Base-by-base conservation (phyloP, 805 yeast genomes). In the Barnettozyma californica region DNA sequence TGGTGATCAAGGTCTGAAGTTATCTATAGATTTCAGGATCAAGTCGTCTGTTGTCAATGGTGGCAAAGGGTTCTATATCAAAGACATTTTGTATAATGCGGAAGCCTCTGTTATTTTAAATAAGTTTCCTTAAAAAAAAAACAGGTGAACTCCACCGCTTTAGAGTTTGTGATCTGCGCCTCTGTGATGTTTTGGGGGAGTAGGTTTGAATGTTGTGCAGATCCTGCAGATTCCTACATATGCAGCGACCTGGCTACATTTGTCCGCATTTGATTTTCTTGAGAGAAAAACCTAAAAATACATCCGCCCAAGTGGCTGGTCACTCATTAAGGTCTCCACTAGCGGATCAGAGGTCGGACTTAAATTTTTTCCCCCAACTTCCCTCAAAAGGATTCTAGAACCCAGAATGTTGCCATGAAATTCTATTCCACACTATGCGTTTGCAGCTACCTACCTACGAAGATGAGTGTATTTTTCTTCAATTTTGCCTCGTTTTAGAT, bases 141-240 rank as follows among this genome's bases (percentile, higher is more conserved):
- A 23, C 27, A 38, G 41, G 41, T 38, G 41, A 23, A 20, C 18
- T 38, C 21, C 25, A 38, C 41, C 18, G 14, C 5, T 9, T 38
- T 27, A 20, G 26, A 35, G 16, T 18, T 44, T 26, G 26, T 43
- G 42, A 37, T 37, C 41, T 25, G 39, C 41, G 35, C 31, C 26
- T 18, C 23, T 33, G 44, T 42, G 36, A 29, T 11, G 16, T 31
- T 33, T 29, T 29, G 38, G 44, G 44, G 36, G 20, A 42, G 44
- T 19, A 11, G 35, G 18, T 13, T 42, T 19, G 37, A 19, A 16
- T 6, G 23, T 29, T 18, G 27, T 42, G 23, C 38, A 31, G 23
- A 11, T 42, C 27, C 23, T 42, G 44, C 44, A 42, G 36, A 33
- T 9, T 4, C 19, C 34, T 31, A 38, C 44, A 14, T 10, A 42